Evolutionary conservation across 2,329 filamentous ascomycete species (phyloP).

Genomic region (Dothistroma septosporum): DNA sequence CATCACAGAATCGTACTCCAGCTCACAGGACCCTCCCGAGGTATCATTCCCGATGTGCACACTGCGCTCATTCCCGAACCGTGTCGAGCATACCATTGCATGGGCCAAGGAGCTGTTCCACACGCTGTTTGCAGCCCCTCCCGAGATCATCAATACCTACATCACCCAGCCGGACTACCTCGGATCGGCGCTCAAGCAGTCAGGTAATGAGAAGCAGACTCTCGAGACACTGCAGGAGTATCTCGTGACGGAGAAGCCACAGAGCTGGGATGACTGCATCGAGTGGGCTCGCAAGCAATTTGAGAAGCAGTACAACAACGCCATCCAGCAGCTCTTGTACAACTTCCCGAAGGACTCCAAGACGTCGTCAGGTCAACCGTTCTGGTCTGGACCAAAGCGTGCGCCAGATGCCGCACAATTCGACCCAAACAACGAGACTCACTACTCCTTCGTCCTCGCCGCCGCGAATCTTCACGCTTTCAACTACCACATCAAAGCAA

Average conservation of each 20-base stretch:
- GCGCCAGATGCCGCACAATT: slow-evolving; percentile 90
- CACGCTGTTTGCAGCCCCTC: slow-evolving; percentile 85
- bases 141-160: slow-evolving; percentile 87
- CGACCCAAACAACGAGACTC: slow-evolving; percentile 75
- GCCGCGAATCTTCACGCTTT: slow-evolving; percentile 92
- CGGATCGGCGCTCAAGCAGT: slow-evolving; percentile 80
- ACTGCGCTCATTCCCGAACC: slow-evolving; percentile 93
- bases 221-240: slow-evolving; percentile 86
- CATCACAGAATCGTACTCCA: slow-evolving; percentile 94
- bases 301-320: slow-evolving; percentile 95
- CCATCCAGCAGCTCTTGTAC: slow-evolving; percentile 88
- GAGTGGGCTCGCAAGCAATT: slow-evolving; percentile 92
- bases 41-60: slow-evolving; percentile 99
- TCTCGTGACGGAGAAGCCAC: slow-evolving; percentile 84
- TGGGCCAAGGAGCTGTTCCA: slow-evolving; percentile 97
- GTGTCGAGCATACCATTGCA: slow-evolving; percentile 97
- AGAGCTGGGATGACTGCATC: slow-evolving; percentile 93
- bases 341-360: slow-evolving; percentile 95
- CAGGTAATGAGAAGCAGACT: slow-evolving; percentile 90
- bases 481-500: slow-evolving; percentile 88
- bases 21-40: slow-evolving; percentile 94
- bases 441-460: slow-evolving; percentile 82
- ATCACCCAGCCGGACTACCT: slow-evolving; percentile 88
- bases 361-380: slow-evolving; percentile 81
- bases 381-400: slow-evolving; percentile 98